phyloP scores from a whole-genome alignment of 768 basidiomycete species.

The Phlegmacium glaucopus region DNA sequence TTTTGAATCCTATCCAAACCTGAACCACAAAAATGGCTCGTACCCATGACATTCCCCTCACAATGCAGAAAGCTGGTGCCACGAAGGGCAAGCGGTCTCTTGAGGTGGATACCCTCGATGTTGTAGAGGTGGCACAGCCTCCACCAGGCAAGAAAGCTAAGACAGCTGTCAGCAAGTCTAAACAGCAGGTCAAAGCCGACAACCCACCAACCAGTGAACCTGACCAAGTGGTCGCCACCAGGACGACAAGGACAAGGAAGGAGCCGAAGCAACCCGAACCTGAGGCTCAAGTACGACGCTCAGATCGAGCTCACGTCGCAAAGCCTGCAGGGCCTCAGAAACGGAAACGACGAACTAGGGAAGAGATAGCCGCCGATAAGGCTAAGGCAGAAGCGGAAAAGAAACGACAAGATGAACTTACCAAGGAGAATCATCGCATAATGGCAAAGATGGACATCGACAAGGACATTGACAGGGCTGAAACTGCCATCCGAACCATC shows the following conservation, averaged over 20 bases:
- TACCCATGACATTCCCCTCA: too few species aligned
- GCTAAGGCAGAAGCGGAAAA: neutral
- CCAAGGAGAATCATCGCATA: neutral
- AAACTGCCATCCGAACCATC: too few species aligned
- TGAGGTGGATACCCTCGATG: too few species aligned
- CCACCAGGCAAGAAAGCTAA: neutral
- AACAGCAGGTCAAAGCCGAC: too few species aligned
- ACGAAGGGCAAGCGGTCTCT: too few species aligned
- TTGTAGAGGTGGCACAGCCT: neutral
- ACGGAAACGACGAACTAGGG: constrained; percentile 7
- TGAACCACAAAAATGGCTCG: too few species aligned
- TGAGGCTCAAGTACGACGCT: neutral
- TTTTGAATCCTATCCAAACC: too few species aligned
- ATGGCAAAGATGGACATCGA: constrained; percentile 1
- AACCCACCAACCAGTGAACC: too few species aligned
- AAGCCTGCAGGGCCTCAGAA: neutral
- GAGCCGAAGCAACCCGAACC: neutral
- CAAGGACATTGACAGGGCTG: neutral
- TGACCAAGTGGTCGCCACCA: too few species aligned
- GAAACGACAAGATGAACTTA: neutral
- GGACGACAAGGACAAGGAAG: neutral
- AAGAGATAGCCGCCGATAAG: constrained; percentile 5
- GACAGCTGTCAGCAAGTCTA: too few species aligned
- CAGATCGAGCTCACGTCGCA: neutral
- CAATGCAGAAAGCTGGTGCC: too few species aligned